phyloP scores from a whole-genome alignment of 345 rosid genomes.

The Salix viminalis region DNA sequence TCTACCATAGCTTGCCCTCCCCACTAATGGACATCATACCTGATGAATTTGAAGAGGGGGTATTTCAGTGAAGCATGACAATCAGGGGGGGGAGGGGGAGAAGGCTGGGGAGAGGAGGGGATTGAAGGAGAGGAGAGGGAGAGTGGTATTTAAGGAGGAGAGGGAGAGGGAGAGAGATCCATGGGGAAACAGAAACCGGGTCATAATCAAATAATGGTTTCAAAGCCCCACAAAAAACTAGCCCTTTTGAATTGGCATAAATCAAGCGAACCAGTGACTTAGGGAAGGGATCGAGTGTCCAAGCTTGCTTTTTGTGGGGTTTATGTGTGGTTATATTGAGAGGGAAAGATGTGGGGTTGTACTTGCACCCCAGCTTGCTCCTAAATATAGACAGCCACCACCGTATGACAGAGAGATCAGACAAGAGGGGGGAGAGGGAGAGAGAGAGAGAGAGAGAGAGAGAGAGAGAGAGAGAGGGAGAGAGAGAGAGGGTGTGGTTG shows the following conservation, averaged over 20 bases:
- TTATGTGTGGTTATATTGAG: slow-evolving; percentile 23
- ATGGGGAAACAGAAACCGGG: slow-evolving; percentile 19
- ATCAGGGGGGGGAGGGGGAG: slow-evolving; percentile 11
- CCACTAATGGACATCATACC: neutral
- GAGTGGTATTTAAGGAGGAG: slow-evolving; percentile 20
- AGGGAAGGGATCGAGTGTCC: neutral
- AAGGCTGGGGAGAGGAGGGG: slow-evolving; percentile 11
- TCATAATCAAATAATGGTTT: slow-evolving; percentile 21
- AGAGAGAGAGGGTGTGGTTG: slow-evolving; percentile 27
- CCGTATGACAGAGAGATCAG: slow-evolving; percentile 6
- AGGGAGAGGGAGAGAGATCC: slow-evolving; percentile 18
- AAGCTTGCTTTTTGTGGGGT: slow-evolving; percentile 11
- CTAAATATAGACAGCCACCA: slow-evolving; percentile 65
- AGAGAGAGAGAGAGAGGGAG: slow-evolving; percentile 19
- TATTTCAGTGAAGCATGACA: neutral
- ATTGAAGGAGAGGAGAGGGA: neutral
- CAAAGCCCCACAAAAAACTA: slow-evolving; percentile 30
- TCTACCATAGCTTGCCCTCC: neutral
- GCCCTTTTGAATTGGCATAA: slow-evolving; percentile 46
- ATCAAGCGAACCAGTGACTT: slow-evolving; percentile 35
- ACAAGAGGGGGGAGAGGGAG: slow-evolving; percentile 14
- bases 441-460: slow-evolving; percentile 18
- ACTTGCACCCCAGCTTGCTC: slow-evolving; percentile 33
- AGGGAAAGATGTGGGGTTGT: slow-evolving; percentile 51
- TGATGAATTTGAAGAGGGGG: neutral